Conservation (phyloP, 768 basidiomycete species). For the Amanita rubescens region DNA sequence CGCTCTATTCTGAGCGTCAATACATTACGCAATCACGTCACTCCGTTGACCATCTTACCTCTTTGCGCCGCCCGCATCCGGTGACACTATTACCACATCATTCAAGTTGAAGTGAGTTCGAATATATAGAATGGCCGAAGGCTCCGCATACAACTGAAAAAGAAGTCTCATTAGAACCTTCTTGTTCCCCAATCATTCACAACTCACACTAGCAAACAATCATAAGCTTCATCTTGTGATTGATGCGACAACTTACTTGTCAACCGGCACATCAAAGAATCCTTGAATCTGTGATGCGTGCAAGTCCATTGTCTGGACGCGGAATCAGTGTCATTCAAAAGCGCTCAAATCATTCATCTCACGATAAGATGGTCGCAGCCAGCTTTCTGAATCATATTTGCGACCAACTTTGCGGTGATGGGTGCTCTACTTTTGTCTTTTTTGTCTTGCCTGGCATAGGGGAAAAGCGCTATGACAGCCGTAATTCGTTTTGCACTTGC, state of each 20-base stretch:
- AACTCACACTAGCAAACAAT: conserved; percentile 12
- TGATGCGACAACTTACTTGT: conserved; percentile 70
- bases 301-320: conserved; percentile 87
- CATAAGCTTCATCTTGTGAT: conserved; percentile 7
- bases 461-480: conserved; percentile 95
- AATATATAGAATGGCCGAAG: conserved; percentile 91
- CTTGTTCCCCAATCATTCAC: conserved; percentile 10
- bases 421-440: conserved; percentile 99
- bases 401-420: conserved; percentile 96
- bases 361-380: conserved; percentile 97
- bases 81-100: conserved; percentile 91
- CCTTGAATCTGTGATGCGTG: conserved; percentile 99
- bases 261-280: conserved; percentile 98
- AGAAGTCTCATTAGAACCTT: not conserved
- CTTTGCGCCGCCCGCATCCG: conserved; percentile 98
- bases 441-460: conserved; percentile 97
- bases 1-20: conserved; percentile 46
- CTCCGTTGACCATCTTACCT: conserved; percentile 42
- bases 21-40: conserved; percentile 1
- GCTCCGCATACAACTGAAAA: conserved; percentile 85
- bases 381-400: conserved; percentile 92
- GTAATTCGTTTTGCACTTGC: conserved; percentile 98
- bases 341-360: conserved; percentile 20
- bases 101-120: conserved; percentile 81
- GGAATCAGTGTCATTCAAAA: conserved; percentile 1